Base-by-base conservation (phyloP, 176 grass and related monocot genomes). In the Carex pumila region DNA sequence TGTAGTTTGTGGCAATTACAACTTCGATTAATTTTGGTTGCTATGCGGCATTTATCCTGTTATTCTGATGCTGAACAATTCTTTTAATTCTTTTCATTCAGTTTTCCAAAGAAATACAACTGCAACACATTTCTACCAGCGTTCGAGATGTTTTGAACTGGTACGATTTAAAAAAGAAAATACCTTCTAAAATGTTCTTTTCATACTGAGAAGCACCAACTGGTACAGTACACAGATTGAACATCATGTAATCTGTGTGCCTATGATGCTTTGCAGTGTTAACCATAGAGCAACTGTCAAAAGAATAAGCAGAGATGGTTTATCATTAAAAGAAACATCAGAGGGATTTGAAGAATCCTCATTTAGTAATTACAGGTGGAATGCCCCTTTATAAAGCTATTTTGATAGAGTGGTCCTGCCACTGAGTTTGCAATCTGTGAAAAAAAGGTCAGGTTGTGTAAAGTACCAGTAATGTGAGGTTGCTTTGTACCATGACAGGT, bases 271-370 rank as follows among this genome's bases (percentile, higher is more conserved):
- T 69, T 65, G 62, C 62, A 3, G 32, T 77, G 22, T 56, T 77
- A 77, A 55, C 11, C 49, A 56, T 31, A 77, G 25, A 77, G 50
- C 73, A 77, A 77, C 10, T 77, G 25, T 17, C 22, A 25, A 55
- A 77, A 77, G 49, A 4, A 31, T 32, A 77, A 77, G 25, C 22
- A 32, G 47, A 32, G 47, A 56, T 77, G 53, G 4, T 74, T 75
- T 75, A 53, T 53, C 43, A 75, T 53, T 75, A 52, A 75, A 74
- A 30, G 2, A 75, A 12, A 29, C 12, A 75, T 30, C 7, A 41
- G 1, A 77, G 50, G 6, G 73, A 77, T 56, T 15, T 77, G 39
- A 64, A 81, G 79, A 81, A 81, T 81, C 79, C 58, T 49, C 79
- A 81, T 22, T 25, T 39, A 81, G 56, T 2, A 81, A 41, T 62